These are phyloP conservation scores for Aspergillus pseudoterreus DNA, from an alignment of 2,329 filamentous ascomycete species.

Conservation along the genomic window DNA sequence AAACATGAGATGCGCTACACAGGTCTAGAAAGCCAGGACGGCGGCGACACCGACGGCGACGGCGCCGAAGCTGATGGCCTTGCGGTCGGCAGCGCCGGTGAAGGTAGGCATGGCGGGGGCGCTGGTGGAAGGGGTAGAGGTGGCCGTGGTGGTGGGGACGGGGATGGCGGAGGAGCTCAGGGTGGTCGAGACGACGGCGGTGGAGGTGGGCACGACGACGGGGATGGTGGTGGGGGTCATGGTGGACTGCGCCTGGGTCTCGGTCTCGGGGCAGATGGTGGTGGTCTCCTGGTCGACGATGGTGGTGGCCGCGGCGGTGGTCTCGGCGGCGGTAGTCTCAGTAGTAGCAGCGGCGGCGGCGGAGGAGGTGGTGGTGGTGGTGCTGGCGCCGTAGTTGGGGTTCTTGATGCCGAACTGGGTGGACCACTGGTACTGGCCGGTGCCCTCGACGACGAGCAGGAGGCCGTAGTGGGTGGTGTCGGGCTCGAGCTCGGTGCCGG, in stretches of 20 bases:
- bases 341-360: constrained; percentile 1
- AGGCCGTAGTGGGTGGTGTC: constrained; percentile 57
- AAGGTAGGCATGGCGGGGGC: constrained; percentile 14
- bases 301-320: constrained; percentile 4
- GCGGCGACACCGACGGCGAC: constrained; percentile 32
- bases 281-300: constrained; percentile 8
- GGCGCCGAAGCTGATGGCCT: constrained; percentile 32
- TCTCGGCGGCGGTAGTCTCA: constrained; percentile 5
- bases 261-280: constrained; percentile 9
- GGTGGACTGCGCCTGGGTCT: constrained; percentile 1
- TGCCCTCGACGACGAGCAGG: constrained; percentile 58
- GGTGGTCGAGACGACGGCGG: constrained; percentile 11
- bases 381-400: constrained; percentile 13
- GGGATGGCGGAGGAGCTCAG: constrained; percentile 11
- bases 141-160: constrained; percentile 10
- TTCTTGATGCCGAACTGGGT: constrained; percentile 59
- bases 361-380: constrained; percentile 8
- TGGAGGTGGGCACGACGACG: constrained; percentile 9
- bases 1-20: background rate
- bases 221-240: constrained; percentile 9
- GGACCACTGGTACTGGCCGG: constrained; percentile 59
- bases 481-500: constrained; percentile 44
- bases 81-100: constrained; percentile 34
- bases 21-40: constrained; percentile 32
- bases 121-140: constrained; percentile 11